phyloP scores from a whole-genome alignment of 352 stramenopile genomes.

The Pythium pyrilobum region DNA sequence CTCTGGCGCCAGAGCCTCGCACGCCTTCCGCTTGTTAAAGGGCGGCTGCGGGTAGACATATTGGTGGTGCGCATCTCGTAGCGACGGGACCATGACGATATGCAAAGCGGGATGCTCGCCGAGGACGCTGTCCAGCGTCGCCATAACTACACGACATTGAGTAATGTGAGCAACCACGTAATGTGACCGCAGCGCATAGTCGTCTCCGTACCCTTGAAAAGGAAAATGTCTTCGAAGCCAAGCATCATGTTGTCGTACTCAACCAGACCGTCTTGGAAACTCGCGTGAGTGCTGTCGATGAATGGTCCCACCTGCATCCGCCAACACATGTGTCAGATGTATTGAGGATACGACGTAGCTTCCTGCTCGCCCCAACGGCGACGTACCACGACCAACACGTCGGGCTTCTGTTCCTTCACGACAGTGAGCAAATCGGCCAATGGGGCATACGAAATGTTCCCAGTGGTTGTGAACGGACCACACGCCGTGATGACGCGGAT shows the following conservation, averaged over 20 bases:
- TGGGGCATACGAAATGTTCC: constrained; percentile 94
- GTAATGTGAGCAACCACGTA: no score
- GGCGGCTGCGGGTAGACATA: constrained; percentile 94
- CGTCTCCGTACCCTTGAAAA: constrained; percentile 64
- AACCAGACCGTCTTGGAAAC: constrained; percentile 80
- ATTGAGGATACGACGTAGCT: no score
- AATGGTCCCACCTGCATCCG: constrained; percentile 89
- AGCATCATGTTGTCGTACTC: constrained; percentile 78
- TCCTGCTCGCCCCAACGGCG: no score
- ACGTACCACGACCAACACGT: constrained; percentile 92
- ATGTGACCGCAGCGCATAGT: background rate
- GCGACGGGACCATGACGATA: constrained; percentile 94
- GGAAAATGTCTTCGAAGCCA: constrained; percentile 80
- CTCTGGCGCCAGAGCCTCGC: constrained; percentile 57
- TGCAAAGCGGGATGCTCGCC: constrained; percentile 45
- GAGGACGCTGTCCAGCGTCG: constrained; percentile 61
- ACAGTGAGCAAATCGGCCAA: constrained; percentile 91
- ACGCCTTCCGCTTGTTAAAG: constrained; percentile 83
- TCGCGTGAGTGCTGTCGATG: constrained; percentile 91
- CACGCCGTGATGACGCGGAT: constrained; percentile 87
- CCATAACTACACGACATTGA: constrained; percentile 57
- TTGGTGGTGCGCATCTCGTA: constrained; percentile 94
- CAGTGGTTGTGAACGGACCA: constrained; percentile 93
- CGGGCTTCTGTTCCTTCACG: constrained; percentile 75
- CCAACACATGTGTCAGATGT: background rate